These are phyloP conservation scores for Agroathelia rolfsii DNA, from an alignment of 1,284 basidiomycete genomes.

Conservation along the genomic window DNA sequence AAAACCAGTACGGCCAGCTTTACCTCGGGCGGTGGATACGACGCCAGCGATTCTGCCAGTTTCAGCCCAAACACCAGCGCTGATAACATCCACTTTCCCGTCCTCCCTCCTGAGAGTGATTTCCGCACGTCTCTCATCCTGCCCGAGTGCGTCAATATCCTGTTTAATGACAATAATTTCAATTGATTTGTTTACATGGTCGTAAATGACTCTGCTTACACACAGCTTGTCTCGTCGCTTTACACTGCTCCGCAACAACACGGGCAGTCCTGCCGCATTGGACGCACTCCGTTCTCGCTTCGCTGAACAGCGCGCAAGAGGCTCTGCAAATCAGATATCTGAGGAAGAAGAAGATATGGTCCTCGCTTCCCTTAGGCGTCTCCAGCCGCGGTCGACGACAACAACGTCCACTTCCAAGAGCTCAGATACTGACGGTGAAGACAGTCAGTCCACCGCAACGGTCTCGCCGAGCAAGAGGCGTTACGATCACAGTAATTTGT, in stretches of 20 bases:
- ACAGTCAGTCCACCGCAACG: conserved; percentile 28
- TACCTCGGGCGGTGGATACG: conserved; percentile 11
- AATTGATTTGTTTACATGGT: conserved; percentile 9
- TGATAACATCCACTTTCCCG: conserved; percentile 31
- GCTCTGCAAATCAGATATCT: conserved; percentile 53
- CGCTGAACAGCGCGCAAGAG: conserved; percentile 64
- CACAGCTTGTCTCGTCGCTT: conserved; percentile 68
- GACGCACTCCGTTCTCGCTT: conserved; percentile 56
- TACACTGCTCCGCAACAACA: conserved; percentile 58
- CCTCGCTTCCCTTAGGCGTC: conserved; percentile 54
- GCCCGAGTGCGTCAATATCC: conserved; percentile 53
- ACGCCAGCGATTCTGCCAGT: conserved; percentile 13
- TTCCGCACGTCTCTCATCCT: conserved; percentile 77
- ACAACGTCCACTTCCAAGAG: conserved; percentile 17
- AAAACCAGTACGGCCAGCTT: conserved; percentile 14
- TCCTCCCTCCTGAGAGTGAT: conserved; percentile 56
- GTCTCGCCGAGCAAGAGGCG: conserved; percentile 37
- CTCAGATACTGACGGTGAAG: conserved; percentile 26
- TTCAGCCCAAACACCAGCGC: conserved; percentile 18
- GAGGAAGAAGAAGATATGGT: conserved; percentile 79
- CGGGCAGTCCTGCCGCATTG: conserved; percentile 53
- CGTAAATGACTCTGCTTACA: conserved; percentile 11
- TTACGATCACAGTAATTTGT: conserved; percentile 76
- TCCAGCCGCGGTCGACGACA: conserved; percentile 18
- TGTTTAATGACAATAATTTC: conserved; percentile 11